These are phyloP conservation scores for Stemphylium vesicarium DNA, from an alignment of 2,329 filamentous ascomycete genomes.

Conservation along the genomic window DNA sequence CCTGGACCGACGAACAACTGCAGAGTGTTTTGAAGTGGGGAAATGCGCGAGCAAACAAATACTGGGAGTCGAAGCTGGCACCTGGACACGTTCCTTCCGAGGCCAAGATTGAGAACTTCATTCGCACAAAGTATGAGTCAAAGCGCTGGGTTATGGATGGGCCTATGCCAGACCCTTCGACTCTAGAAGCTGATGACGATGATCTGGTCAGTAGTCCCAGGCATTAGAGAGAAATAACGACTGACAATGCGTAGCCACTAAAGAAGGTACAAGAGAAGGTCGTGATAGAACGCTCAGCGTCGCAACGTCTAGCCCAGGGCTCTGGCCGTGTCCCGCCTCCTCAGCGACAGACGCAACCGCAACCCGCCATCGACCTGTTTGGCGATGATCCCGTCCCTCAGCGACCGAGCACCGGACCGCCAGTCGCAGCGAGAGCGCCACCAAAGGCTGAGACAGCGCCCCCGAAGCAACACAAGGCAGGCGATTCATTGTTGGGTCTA, in stretches of 20 bases:
- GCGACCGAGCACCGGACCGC: conserved; percentile 76
- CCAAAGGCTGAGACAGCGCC: conserved; percentile 70
- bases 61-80: conserved; percentile 96
- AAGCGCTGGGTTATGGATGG: conserved; percentile 99
- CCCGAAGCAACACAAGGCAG: conserved; percentile 69
- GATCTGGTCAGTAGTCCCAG: conserved; percentile 67
- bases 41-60: conserved; percentile 93
- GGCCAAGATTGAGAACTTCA: conserved; percentile 99
- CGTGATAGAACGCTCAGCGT: conserved; percentile 67
- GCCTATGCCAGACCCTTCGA: conserved; percentile 88
- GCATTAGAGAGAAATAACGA: neutral
- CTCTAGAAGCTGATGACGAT: conserved; percentile 81
- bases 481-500: conserved; percentile 86
- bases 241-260: conserved; percentile 58
- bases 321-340: conserved; percentile 38
- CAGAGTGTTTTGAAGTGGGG: conserved; percentile 95
- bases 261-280: conserved; percentile 73
- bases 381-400: conserved; percentile 73
- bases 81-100: conserved; percentile 91
- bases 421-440: conserved; percentile 58
- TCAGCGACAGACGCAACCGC: conserved; percentile 44
- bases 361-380: conserved; percentile 73
- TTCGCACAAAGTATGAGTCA: conserved; percentile 97
- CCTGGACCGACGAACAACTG: conserved; percentile 98
- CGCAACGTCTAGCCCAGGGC: conserved; percentile 55